These are phyloP conservation scores for Daldinia decipiens DNA, from an alignment of 495 filamentous ascomycete genomes.

Conservation along the genomic window DNA sequence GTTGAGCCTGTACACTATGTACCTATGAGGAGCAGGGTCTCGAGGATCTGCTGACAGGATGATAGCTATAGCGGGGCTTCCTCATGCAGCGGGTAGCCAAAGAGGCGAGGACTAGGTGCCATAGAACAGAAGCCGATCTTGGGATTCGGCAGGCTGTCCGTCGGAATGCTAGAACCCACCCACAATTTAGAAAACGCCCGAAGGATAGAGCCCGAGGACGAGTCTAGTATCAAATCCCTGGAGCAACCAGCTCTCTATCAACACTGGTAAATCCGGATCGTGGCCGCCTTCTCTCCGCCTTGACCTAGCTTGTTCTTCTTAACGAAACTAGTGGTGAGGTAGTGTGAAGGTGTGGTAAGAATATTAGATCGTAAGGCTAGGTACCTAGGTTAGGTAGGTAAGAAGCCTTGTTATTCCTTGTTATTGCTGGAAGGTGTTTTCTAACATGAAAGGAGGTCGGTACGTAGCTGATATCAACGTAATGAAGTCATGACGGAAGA, in stretches of 20 bases:
- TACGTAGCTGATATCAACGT: conserved; percentile 27
- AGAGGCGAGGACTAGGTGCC: conserved; percentile 38
- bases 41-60: conserved; percentile 52
- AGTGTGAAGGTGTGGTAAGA: conserved; percentile 19
- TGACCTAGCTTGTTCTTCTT: conserved; percentile 15
- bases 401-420: conserved; percentile 18
- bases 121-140: conserved; percentile 42
- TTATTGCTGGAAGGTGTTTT: conserved; percentile 18
- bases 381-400: neutral
- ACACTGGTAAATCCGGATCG: conserved; percentile 21
- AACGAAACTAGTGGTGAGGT: conserved; percentile 23
- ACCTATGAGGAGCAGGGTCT: conserved; percentile 46
- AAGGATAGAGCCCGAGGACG: conserved; percentile 18
- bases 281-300: conserved; percentile 15
- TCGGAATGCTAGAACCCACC: conserved; percentile 29
- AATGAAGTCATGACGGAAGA: conserved; percentile 31
- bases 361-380: conserved; percentile 13
- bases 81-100: conserved; percentile 45
- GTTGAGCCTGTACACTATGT: conserved; percentile 30
- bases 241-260: conserved; percentile 17
- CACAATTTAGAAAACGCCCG: conserved; percentile 34
- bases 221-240: conserved; percentile 19
- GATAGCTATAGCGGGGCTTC: conserved; percentile 49
- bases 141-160: conserved; percentile 36
- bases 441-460: conserved; percentile 14